Conservation (phyloP, 1,284 basidiomycete genomes). For the Sutorius eximius region DNA sequence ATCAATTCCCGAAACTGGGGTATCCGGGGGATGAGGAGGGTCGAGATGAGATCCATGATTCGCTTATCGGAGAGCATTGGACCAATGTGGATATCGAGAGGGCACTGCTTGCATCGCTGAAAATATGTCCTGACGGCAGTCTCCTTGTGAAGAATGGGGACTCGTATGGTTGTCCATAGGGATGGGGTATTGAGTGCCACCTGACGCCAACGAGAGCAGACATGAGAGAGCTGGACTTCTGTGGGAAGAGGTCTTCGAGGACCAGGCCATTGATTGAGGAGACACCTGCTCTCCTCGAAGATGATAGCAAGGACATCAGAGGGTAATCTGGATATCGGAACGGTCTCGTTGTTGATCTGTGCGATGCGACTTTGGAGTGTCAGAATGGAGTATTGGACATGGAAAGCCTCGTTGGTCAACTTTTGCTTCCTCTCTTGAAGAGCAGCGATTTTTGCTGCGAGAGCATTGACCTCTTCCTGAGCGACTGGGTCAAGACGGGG, state of each 20-base stretch:
- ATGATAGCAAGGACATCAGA: constrained; percentile 36
- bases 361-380: constrained; percentile 34
- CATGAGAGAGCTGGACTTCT: constrained; percentile 36
- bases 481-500: constrained; percentile 21
- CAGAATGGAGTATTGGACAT: constrained; percentile 31
- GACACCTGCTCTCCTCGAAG: constrained; percentile 32
- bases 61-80: constrained; percentile 29
- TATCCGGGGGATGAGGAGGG: constrained; percentile 32
- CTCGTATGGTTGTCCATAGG: constrained; percentile 34
- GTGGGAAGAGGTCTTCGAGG: constrained; percentile 32
- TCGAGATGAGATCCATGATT: constrained; percentile 27
- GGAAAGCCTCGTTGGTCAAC: constrained; percentile 27
- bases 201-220: constrained; percentile 33
- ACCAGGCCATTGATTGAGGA: constrained; percentile 31
- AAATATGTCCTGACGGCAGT: constrained; percentile 26
- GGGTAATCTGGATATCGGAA: constrained; percentile 32
- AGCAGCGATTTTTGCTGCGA: constrained; percentile 20
- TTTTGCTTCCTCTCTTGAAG: constrained; percentile 27
- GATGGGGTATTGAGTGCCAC: constrained; percentile 35
- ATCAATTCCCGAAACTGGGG: constrained; percentile 34
- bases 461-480: constrained; percentile 29
- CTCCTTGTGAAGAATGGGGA: constrained; percentile 36
- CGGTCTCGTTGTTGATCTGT: constrained; percentile 33
- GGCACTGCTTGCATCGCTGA: constrained; percentile 34
- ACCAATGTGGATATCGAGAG: constrained; percentile 31